Base-by-base conservation (phyloP, 23 red algal species). In the Gracilaria gracilis region DNA sequence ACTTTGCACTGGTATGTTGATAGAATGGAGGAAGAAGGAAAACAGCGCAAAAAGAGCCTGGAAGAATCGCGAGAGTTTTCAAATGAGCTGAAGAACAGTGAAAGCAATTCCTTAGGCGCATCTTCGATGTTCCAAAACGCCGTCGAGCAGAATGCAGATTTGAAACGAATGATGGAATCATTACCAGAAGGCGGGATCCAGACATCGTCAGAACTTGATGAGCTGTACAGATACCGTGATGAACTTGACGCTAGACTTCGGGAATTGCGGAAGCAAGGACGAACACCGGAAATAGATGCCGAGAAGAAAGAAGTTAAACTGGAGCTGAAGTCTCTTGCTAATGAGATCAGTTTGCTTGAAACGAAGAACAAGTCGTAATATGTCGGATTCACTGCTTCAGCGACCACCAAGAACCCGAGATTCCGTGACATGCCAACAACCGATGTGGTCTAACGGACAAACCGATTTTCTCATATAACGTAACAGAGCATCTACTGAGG, bases 1-100 rank as follows among this genome's bases (percentile, higher is more conserved):
- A 84, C 62, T 6, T 79, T 92, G 59, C 89, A 92, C 42, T 92
- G 89, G 89, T 92, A 92, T 69, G 89, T 92, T 23, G 89, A 84
- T 28, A 61, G 80, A 61, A 39, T 92, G 25, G 89, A 83, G 54
- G 89, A 61, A 37, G 89, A 92, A 27, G 89, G 89, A 3, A 74
- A 84, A 50, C 58, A 65, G 61, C 57, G 51, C 34, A 77, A 78
- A 50, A 78, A 83, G 57, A 64, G 71, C 19, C 24, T 92, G 65
- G 89, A 92, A 62, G 89, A 90, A 39, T 31, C 71, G 31, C 53
- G 64, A 14, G 64, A 79, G 35, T 55, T 90, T 44, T 55, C 58
- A 20, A 47, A 80, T 59, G 84, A 88, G 49, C 39, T 82, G 0
- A 65, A 82, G 23, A 61, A 64, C n/a, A 9, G 31, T 5, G 33